These are phyloP conservation scores for Eimeria acervulina DNA, from an alignment of 169 alveolate species.

Conservation along the genomic window DNA sequence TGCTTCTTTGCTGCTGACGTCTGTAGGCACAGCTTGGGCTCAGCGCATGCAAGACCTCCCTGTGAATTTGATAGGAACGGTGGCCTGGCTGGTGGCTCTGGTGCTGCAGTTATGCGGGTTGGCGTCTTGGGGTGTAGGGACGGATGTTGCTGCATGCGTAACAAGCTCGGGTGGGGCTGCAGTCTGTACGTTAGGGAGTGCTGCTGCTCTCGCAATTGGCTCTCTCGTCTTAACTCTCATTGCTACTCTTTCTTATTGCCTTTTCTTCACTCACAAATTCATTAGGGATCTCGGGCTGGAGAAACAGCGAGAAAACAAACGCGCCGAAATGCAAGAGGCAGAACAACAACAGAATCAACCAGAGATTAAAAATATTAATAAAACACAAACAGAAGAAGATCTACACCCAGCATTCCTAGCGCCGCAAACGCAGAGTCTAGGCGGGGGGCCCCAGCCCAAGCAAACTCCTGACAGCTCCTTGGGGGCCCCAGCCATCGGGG, in stretches of 20 bases:
- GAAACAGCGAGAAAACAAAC: background rate
- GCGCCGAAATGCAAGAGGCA: too few relatives aligned
- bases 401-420: background rate
- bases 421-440: background rate
- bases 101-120: constrained; percentile 40
- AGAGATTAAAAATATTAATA: too few relatives aligned
- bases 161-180: constrained; percentile 17
- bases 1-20: background rate
- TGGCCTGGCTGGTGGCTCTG: constrained; percentile 28
- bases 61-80: constrained; percentile 14
- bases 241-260: constrained; percentile 30
- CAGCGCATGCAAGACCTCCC: background rate
- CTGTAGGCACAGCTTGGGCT: background rate
- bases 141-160: constrained; percentile 62
- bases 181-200: background rate
- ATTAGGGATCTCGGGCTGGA: background rate
- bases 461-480: background rate
- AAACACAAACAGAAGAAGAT: background rate
- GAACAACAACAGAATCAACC: too few relatives aligned
- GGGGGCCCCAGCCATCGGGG: background rate
- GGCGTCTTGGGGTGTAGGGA: constrained; percentile 64
- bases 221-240: constrained; percentile 38
- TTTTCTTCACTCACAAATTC: constrained; percentile 31
- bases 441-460: background rate
- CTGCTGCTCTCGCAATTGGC: constrained; percentile 16